Evolutionary conservation across 2,329 filamentous ascomycete species (phyloP), one percentile per base, ranked within the genome.

Genomic region (Sclerotinia spermophila): DNA sequence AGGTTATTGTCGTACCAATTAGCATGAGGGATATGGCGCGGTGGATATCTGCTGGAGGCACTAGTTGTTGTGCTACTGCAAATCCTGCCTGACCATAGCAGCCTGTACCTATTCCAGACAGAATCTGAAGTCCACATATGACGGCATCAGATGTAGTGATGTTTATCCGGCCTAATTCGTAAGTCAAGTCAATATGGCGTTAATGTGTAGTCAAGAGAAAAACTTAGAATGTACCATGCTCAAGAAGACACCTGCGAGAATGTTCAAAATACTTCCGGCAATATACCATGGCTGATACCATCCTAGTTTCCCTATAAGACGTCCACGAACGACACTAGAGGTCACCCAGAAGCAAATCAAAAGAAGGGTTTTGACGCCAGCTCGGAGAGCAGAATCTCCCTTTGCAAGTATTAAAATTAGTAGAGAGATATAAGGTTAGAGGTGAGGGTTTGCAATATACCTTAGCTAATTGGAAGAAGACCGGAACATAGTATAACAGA

Each of bases 311-410:
- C 30, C 21, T 77, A 74, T 45, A 83, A n/a, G 24, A 62, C 38
- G 33, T 35, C 17, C 17, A 62, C 40, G 35, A 62, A 62, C 42
- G 78, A 78, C 24, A 80, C 74, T 33, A 78, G 76, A 30, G 40
- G 40, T 40, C 79, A 72, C 68, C 80, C 75, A 44, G 78, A 75
- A 58, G 78, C 75, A 66, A 40, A 40, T 40, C 40, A 40, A 40
- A 40, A 13, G 40, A 6, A 40, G 40, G 6, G 40, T 40, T 40
- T 40, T 40, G 40, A 40, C 13, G 40, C 40, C 40, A 13, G 40
- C 40, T 40, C 78, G 86, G 19, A 85, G 82, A 6, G 82, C 83
- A 6, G 81, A 81, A 21, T 85, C 78, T 45, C 82, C 82, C 55
- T 58, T 40, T 13, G 40, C 40, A 40, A 40, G 13, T 40, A 13